Percentiles rank a stretch among this genome's conserved stretches.
These are phyloP conservation scores for Solanum habrochaites DNA, from an alignment of 257 asterid species.

Conservation along the genomic window DNA sequence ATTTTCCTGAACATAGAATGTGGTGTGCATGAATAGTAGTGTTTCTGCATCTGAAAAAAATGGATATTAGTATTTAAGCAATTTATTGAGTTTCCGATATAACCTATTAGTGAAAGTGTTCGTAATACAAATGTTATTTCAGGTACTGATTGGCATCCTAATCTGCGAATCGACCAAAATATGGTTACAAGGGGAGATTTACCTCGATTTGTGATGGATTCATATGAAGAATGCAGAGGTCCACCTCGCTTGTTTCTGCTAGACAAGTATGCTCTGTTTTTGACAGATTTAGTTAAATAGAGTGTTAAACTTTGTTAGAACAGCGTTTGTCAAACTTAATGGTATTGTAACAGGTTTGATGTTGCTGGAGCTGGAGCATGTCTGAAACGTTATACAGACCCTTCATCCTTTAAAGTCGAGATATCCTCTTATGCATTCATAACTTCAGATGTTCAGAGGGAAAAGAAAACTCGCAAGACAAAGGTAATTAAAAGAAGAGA, in stretches of 20 bases:
- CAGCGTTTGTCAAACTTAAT: not conserved
- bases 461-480: conserved; percentile 67
- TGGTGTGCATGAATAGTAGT: not conserved
- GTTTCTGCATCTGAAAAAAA: not conserved
- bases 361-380: conserved; percentile 98
- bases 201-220: conserved; percentile 93
- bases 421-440: conserved; percentile 20
- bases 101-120: not conserved
- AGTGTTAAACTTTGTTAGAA: not conserved
- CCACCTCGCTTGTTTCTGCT: conserved; percentile 95
- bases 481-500: conserved; percentile 37
- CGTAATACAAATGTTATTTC: conserved; percentile 2
- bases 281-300: not conserved
- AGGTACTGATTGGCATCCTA: conserved; percentile 94
- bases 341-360: conserved; percentile 55
- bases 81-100: not conserved
- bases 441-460: conserved; percentile 44
- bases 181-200: conserved; percentile 67
- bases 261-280: conserved; percentile 60
- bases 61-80: not conserved
- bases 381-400: conserved; percentile 91
- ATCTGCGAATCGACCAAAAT: conserved; percentile 44
- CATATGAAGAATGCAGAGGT: conserved; percentile 94
- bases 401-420: conserved; percentile 73
- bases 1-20: not conserved